Base-by-base conservation (phyloP, 495 filamentous ascomycete species). In the Trichocladium uniseriatum region DNA sequence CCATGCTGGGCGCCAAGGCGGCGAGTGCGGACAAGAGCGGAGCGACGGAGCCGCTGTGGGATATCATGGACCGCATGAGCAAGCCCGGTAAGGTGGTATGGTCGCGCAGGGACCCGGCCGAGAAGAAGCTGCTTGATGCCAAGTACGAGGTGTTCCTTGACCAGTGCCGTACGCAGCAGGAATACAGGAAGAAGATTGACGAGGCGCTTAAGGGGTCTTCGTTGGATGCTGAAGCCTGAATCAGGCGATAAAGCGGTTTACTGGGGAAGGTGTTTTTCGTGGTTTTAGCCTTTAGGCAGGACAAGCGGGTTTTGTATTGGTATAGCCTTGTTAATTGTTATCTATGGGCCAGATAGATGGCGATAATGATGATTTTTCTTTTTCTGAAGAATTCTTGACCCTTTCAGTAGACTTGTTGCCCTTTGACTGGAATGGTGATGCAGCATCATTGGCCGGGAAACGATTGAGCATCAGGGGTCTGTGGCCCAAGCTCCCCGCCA, bases 51-150 rank as follows among this genome's bases (percentile, higher is more conserved):
- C 77, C 81, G 36, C 69, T 98, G 49, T 98, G 91, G 92, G 76
- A 80, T 46, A 95, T 98, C 59, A 98, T 98, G 92, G 86, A 92
- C 66, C 81, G 89, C 29, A 95, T 95, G 85, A 90, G 82, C 68
- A 95, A 95, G 70, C 83, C 87, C 20, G 91, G 92, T n/a, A 85
- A 79, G 61, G 78, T 86, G 48, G 80, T 95, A 3, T 69, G 79
- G 66, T 86, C 91, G 14, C 79, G 77, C 0, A 77, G 69, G 18
- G 79, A 94, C 60, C 56, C 55, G 39, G 79, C 76, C 24, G 82
- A 91, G 73, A 89, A 84, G 75, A 83, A 80, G 58, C 68, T 98
- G 49, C 67, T 98, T 45, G 68, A 78, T 53, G 82, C 80, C 21
- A 98, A 98, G 72, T 98, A 95, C 57, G 80, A 80, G 55, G 78